phyloP scores from a whole-genome alignment of 345 rosid genomes.

The Ricinus communis region DNA sequence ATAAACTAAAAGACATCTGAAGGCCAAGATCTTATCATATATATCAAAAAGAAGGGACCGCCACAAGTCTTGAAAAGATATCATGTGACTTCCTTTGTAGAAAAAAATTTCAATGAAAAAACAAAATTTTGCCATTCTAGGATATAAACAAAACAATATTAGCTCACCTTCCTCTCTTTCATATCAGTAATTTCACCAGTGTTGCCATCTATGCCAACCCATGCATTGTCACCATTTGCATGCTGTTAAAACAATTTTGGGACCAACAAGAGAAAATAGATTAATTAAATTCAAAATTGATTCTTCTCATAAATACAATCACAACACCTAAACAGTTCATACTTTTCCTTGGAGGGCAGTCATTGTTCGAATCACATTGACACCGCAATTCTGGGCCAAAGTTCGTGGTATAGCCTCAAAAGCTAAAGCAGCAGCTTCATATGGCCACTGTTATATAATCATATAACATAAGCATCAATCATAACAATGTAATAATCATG shows the following conservation, averaged over 20 bases:
- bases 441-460: constrained; percentile 73
- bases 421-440: constrained; percentile 97
- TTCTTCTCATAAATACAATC: neutral
- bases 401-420: constrained; percentile 96
- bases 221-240: constrained; percentile 96
- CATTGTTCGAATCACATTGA: constrained; percentile 79
- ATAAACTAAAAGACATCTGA: neutral
- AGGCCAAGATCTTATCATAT: neutral
- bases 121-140: neutral
- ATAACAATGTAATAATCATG: neutral
- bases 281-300: neutral
- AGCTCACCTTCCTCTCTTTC: constrained; percentile 79
- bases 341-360: constrained; percentile 93
- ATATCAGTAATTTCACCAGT: constrained; percentile 86
- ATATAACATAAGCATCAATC: constrained; percentile 2
- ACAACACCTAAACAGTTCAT: neutral
- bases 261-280: neutral
- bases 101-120: neutral
- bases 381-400: constrained; percentile 79
- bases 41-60: too few relatives aligned
- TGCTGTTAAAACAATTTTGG: constrained; percentile 49
- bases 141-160: neutral
- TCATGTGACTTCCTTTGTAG: too few relatives aligned
- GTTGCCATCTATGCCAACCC: constrained; percentile 92
- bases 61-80: too few relatives aligned